A percentile compares a stretch with the other conserved stretches of the same genome.
These are phyloP conservation scores for Ramularia endophylla DNA, from an alignment of 2,329 filamentous ascomycete species.

Conservation along the genomic window DNA sequence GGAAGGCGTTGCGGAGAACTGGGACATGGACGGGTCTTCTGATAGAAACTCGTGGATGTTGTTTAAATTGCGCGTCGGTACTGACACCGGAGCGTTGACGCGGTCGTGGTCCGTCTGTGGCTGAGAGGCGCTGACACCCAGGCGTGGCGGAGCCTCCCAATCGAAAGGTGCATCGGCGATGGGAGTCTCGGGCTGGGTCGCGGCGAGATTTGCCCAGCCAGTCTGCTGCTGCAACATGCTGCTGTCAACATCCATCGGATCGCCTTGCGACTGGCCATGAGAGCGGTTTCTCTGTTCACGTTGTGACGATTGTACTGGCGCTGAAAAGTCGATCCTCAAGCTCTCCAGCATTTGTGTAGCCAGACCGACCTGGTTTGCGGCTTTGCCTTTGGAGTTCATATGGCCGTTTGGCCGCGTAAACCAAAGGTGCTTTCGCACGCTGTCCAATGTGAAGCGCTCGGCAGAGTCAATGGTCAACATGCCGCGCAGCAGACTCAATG, in stretches of 20 bases:
- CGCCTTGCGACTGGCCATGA: slow-evolving; percentile 31
- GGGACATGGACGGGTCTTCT: slow-evolving; percentile 76
- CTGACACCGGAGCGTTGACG: slow-evolving; percentile 22
- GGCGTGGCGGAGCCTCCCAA: slow-evolving; percentile 70
- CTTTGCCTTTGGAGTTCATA: slow-evolving; percentile 65
- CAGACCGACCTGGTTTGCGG: slow-evolving; percentile 72
- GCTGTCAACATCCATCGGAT: slow-evolving; percentile 65
- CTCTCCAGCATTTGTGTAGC: slow-evolving; percentile 95
- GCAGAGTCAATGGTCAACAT: slow-evolving; percentile 80
- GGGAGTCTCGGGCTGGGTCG: slow-evolving; percentile 80
- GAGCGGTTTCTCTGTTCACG: slow-evolving; percentile 23
- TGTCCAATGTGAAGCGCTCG: slow-evolving; percentile 75
- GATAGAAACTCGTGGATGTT: slow-evolving; percentile 58
- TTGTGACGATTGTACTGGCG: slow-evolving; percentile 53
- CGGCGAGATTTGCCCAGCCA: slow-evolving; percentile 52
- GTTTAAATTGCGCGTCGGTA: slow-evolving; percentile 4
- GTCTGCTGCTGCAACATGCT: slow-evolving; percentile 22
- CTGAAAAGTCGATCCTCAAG: slow-evolving; percentile 79
- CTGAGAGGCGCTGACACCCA: slow-evolving; percentile 45
- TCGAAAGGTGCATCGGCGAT: slow-evolving; percentile 69
- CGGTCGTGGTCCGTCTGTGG: slow-evolving; percentile 23
- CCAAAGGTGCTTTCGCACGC: slow-evolving; percentile 90
- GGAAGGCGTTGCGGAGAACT: slow-evolving; percentile 74
- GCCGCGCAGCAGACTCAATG: slow-evolving; percentile 76
- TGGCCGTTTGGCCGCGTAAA: slow-evolving; percentile 78